phyloP scores from a whole-genome alignment of 768 basidiomycete species.

The Dentipellis fragilis region DNA sequence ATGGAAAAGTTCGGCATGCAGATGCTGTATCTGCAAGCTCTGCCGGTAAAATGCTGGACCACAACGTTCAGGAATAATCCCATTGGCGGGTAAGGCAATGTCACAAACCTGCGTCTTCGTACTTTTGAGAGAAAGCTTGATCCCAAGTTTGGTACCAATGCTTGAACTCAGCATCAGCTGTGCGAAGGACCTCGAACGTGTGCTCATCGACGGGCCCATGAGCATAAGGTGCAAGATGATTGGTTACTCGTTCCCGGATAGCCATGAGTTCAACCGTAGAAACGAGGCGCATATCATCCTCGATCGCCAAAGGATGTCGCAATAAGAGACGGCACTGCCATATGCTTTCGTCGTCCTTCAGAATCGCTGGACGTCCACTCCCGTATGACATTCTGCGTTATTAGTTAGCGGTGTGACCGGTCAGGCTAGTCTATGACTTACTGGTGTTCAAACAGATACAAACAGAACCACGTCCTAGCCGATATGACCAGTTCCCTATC shows the following conservation, averaged over 20 bases:
- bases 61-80: slow-evolving; percentile 2
- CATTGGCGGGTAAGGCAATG: neutral
- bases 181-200: slow-evolving; percentile 61
- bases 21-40: slow-evolving; percentile 77
- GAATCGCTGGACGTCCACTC: slow-evolving; percentile 84
- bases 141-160: slow-evolving; percentile 82
- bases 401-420: neutral
- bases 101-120: slow-evolving; percentile 64
- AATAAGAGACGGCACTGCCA: slow-evolving; percentile 69
- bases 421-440: slow-evolving; percentile 28
- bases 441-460: slow-evolving; percentile 94
- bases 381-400: slow-evolving; percentile 80
- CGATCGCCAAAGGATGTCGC: slow-evolving; percentile 80
- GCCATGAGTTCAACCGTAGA: slow-evolving; percentile 91
- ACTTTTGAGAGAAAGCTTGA: slow-evolving; percentile 68
- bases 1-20: slow-evolving; percentile 81
- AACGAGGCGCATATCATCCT: slow-evolving; percentile 91
- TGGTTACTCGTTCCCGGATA: slow-evolving; percentile 78
- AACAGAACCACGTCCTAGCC: slow-evolving; percentile 85
- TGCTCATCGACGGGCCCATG: slow-evolving; percentile 68
- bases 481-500: slow-evolving; percentile 77
- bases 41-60: slow-evolving; percentile 73
- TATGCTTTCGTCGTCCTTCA: slow-evolving; percentile 90
- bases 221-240: slow-evolving; percentile 62
- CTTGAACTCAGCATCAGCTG: slow-evolving; percentile 69